Percentiles rank a stretch among this genome's conserved stretches.
These are phyloP conservation scores for Capsella bursapastoris DNA, from an alignment of 345 rosid species.

Conservation along the genomic window DNA sequence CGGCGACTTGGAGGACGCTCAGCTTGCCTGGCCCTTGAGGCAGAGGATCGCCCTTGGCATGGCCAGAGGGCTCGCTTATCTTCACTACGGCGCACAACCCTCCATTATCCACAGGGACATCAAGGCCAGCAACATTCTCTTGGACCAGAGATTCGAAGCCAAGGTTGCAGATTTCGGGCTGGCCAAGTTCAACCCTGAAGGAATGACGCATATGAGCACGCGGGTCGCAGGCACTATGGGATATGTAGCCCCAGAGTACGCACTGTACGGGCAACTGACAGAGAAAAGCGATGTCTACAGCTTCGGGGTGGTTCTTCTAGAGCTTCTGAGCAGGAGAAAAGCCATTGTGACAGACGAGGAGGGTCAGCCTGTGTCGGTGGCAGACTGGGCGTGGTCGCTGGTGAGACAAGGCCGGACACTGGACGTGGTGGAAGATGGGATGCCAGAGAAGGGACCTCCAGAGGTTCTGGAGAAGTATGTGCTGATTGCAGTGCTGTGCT, in stretches of 20 bases:
- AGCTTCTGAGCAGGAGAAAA: slow-evolving; percentile 86
- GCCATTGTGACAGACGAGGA: slow-evolving; percentile 60
- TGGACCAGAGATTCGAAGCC: slow-evolving; percentile 80
- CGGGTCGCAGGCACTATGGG: slow-evolving; percentile 98
- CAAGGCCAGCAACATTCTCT: slow-evolving; percentile 83
- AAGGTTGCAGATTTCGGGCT: slow-evolving; percentile 92
- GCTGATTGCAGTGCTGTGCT: slow-evolving; percentile 76
- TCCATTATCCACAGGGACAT: slow-evolving; percentile 86
- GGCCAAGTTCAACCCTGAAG: slow-evolving; percentile 85
- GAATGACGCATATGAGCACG: slow-evolving; percentile 85
- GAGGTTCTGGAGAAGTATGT: slow-evolving; percentile 86
- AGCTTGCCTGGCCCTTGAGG: slow-evolving; percentile 79
- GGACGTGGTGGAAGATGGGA: slow-evolving; percentile 79
- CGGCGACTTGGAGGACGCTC: slow-evolving; percentile 49
- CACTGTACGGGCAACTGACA: slow-evolving; percentile 83
- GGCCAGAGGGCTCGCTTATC: slow-evolving; percentile 85
- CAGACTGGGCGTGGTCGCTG: slow-evolving; percentile 94
- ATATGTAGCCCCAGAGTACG: slow-evolving; percentile 96
- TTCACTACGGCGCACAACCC: slow-evolving; percentile 84
- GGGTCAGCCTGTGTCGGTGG: slow-evolving; percentile 65
- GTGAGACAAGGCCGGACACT: slow-evolving; percentile 64
- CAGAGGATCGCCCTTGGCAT: slow-evolving; percentile 86
- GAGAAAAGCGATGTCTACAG: slow-evolving; percentile 93
- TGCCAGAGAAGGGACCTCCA: slow-evolving; percentile 61
- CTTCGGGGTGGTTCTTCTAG: slow-evolving; percentile 87